phyloP scores from a whole-genome alignment of 2,329 filamentous ascomycete species.

The Alternaria rosae region DNA sequence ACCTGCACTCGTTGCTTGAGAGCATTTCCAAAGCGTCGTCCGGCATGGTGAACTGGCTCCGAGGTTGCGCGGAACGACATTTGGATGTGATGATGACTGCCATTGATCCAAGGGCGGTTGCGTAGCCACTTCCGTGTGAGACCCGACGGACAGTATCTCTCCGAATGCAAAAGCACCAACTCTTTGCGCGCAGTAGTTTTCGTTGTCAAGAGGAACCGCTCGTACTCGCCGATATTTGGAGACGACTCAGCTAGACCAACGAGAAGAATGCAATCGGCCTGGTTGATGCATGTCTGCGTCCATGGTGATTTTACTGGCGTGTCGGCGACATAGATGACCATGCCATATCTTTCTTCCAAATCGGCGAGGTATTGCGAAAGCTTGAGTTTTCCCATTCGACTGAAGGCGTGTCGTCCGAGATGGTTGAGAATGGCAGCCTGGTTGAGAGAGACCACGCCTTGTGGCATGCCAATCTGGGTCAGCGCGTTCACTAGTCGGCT shows the following conservation, averaged over 20 bases:
- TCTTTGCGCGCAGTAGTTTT: conserved; percentile 97
- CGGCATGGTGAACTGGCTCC: conserved; percentile 77
- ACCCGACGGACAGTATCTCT: conserved; percentile 85
- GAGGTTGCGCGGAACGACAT: conserved; percentile 84
- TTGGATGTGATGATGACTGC: conserved; percentile 95
- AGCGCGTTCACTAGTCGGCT: conserved; percentile 86
- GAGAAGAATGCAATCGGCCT: conserved; percentile 94
- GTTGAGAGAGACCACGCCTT: conserved; percentile 90
- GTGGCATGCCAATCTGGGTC: conserved; percentile 85
- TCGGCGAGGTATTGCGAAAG: conserved; percentile 95
- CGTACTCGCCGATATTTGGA: conserved; percentile 91
- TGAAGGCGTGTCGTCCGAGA: conserved; percentile 94
- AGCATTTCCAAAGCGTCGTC: conserved; percentile 81
- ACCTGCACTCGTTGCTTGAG: conserved; percentile 94
- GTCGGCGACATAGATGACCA: conserved; percentile 95
- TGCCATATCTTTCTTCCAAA: conserved; percentile 93
- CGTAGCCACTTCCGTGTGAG: conserved; percentile 84
- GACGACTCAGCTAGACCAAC: conserved; percentile 91
- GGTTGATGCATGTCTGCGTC: conserved; percentile 97
- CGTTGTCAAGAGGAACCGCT: conserved; percentile 93
- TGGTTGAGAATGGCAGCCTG: conserved; percentile 95
- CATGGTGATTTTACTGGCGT: conserved; percentile 97
- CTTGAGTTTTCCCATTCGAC: conserved; percentile 95
- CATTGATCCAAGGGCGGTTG: conserved; percentile 97
- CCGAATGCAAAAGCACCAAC: conserved; percentile 85